Conservation (phyloP, 805 yeast genomes). For the Candida maltosa region DNA sequence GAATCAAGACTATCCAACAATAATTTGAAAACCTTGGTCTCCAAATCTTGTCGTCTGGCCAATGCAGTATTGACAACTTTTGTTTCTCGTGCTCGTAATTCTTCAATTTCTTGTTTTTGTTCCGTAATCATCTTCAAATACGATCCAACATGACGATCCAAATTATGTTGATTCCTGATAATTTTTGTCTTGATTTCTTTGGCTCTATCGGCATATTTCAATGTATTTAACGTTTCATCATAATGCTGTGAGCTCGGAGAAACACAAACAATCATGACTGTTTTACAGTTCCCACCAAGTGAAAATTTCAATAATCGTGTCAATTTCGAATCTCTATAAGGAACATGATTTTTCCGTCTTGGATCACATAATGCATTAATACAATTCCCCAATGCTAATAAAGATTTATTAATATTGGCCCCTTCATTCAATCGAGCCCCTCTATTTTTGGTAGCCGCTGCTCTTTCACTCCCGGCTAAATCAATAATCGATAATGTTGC, state of each 20-base stretch:
- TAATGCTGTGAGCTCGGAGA: conserved; percentile 85
- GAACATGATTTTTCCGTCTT: conserved; percentile 67
- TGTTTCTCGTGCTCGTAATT: conserved; percentile 54
- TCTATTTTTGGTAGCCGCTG: conserved; percentile 80
- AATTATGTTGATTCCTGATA: conserved; percentile 66
- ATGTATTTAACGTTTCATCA: conserved; percentile 88
- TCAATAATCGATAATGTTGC: conserved; percentile 87
- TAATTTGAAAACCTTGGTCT: conserved; percentile 36
- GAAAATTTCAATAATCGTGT: conserved; percentile 86
- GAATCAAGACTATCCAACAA: conserved; percentile 41
- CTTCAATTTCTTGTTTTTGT: conserved; percentile 71
- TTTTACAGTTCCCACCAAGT: conserved; percentile 89
- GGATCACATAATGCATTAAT: conserved; percentile 86
- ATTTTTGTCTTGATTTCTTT: conserved; percentile 84
- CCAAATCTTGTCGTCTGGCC: conserved; percentile 26
- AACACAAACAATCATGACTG: conserved; percentile 93
- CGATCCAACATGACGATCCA: conserved; percentile 81
- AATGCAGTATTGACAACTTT: conserved; percentile 37
- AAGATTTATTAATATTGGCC: conserved; percentile 86
- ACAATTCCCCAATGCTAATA: conserved; percentile 89
- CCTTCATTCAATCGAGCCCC: conserved; percentile 86
- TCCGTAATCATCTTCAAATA: conserved; percentile 81
- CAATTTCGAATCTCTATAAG: conserved; percentile 86
- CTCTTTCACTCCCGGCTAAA: conserved; percentile 93
- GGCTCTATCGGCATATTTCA: conserved; percentile 89